These are phyloP conservation scores for Fagus crenata DNA, from an alignment of 306 rosid genomes.

Conservation along the genomic window DNA sequence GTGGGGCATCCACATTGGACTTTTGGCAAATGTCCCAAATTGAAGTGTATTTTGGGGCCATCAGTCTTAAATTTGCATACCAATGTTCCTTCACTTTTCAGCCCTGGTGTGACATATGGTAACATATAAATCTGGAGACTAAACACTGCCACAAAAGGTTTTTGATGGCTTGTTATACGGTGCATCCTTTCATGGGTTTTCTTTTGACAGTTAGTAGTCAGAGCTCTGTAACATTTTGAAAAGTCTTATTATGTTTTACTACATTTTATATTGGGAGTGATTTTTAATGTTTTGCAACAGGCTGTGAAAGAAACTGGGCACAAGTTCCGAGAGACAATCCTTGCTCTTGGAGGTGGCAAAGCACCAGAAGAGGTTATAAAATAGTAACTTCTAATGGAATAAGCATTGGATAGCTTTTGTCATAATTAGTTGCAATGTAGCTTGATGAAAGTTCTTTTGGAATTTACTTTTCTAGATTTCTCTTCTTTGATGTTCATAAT, in stretches of 20 bases:
- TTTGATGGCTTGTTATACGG: not conserved
- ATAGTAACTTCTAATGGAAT: not conserved
- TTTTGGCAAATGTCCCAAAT: not conserved
- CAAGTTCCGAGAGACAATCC: conserved; percentile 87
- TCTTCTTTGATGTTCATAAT: conserved; percentile 13
- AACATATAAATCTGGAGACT: not conserved
- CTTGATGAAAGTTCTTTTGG: not conserved
- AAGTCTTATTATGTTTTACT: not conserved
- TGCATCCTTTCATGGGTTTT: no score
- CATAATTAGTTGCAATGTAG: not conserved
- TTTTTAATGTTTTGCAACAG: conserved; percentile 41
- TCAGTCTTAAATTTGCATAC: not conserved
- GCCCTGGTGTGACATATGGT: not conserved
- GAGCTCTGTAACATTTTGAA: not conserved
- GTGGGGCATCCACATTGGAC: not conserved
- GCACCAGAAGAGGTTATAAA: conserved; percentile 69
- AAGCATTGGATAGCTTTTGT: not conserved
- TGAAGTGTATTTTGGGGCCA: not conserved
- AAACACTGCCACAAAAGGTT: not conserved
- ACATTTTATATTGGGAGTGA: conserved; percentile 5
- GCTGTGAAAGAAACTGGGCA: conserved; percentile 83
- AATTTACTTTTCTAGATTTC: not conserved
- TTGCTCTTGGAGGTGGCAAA: conserved; percentile 98
- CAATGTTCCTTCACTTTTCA: not conserved
- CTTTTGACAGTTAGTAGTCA: not conserved